Evolutionary conservation across 2,329 filamentous ascomycete species (phyloP), one percentile per base, ranked within the genome.

Genomic region (Thermoascus crustaceus): DNA sequence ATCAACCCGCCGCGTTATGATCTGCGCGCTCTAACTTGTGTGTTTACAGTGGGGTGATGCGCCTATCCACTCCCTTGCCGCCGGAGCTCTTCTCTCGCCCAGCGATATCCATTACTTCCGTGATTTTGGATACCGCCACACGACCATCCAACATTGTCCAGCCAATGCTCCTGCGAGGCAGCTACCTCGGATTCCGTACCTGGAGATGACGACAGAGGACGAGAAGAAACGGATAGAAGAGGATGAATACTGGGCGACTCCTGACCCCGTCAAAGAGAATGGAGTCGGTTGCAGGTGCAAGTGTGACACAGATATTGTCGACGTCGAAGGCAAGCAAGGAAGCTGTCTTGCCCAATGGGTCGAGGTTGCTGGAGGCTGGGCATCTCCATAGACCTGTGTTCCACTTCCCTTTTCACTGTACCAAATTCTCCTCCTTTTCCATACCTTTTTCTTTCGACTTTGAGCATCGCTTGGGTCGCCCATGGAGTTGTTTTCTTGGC

Each of bases 101-200:
- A 71, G 72, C 36, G 87, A 98, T 54, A 85, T 98, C 41, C 91
- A 98, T 65, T 98, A 98, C 68, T 98, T 98, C 80, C 86, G 91
- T 50, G 91, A 98, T 61, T 89, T 96, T 64, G 91, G 91, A 37
- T 98, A 98, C 67, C 78, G 91, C 55, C 91, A 98, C 64, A 98
- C 91, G 5, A 98, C 91, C 3, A 98, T 98, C 55, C 89, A 96
- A 65, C 91, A 98, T 63, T 98, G 91, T 54, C 91, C 91, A 1
- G 87, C 88, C 36, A 98, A 98, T 56, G 91, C 91, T 2, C 91
- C 89, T 0, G 80, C 82, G 8, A 80, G 85, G 31, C 91, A 98
- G 63, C 73, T 94, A 27, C 77, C 82, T 3, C 78, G 86, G 38
- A 73, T 79, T 34, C 86, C 85, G 1, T 95, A 72, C 57, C 76